Base-by-base conservation (phyloP, 2,329 filamentous ascomycete species). In the Aurifilum marmelostoma region DNA sequence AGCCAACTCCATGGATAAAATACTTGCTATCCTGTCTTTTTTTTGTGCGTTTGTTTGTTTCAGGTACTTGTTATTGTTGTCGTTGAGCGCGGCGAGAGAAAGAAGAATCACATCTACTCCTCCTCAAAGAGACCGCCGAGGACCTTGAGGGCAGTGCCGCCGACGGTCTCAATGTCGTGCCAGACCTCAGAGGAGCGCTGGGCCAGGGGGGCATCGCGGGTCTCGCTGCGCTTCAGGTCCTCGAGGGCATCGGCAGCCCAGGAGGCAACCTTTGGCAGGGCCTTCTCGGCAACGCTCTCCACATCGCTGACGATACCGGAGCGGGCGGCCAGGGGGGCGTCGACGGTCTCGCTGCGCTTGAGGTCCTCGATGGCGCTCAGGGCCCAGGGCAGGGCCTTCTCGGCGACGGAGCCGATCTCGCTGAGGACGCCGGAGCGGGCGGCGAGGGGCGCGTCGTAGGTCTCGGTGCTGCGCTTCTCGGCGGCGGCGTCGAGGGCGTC, bases 61-160 rank as follows among this genome's bases (percentile, higher is more conserved):
- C 12, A 14, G 2, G 11, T 41, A 16, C 1, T 16, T 43, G 16
- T 21, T 43, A 18, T 43, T 43, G 11, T 41, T 21, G 41, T 43
- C 16, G 41, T 43, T 43, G 41, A 43, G 41, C 41, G 41, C 41
- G 41, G 41, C 41, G 41, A 43, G 34, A 34, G 34, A 34, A 8
- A 34, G 34, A 34, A 34, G 34, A 34, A 43, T 21, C 41, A 14
- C 8, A 37, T 61, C 37, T 61, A 61, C 59, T 61, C 59, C 2
- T 61, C 59, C 59, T 61, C 59, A 34, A 61, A 61, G 21, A 61
- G 59, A 6, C 59, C 59, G 18, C 59, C 59, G 37, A 61, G 59
- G 37, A 61, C 59, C 59, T 61, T 61, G 8, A 61, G 59, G 59
- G 59, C 59, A 27, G 59, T 61, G 21, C 59, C 59, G 59, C 59